A percentile compares a stretch with the other conserved stretches of the same genome.
Evolutionary conservation across 1,284 basidiomycete species (phyloP).

Genomic region (Tilletiaria anomala): DNA sequence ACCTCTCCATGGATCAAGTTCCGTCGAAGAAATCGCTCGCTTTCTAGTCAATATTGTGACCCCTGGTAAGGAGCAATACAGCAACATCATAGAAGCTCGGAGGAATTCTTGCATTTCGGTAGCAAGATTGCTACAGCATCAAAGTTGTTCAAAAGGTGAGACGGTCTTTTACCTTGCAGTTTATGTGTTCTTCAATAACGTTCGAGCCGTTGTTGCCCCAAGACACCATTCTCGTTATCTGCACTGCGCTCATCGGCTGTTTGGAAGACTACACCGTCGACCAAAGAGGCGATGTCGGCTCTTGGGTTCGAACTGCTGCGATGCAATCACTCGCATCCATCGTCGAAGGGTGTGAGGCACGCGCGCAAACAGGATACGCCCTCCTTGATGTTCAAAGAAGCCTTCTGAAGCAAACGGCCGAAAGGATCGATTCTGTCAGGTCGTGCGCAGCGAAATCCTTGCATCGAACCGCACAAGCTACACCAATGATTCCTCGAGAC

Average conservation of each 20-base stretch:
- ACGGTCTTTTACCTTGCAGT: too few species aligned
- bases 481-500: neutral
- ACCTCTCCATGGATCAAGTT: too few species aligned
- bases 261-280: conserved; percentile 81
- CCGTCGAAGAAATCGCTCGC: too few species aligned
- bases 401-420: conserved; percentile 73
- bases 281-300: conserved; percentile 90
- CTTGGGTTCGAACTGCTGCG: conserved; percentile 74
- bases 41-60: too few species aligned
- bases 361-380: neutral
- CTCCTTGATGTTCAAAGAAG: conserved; percentile 42
- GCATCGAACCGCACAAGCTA: conserved; percentile 3
- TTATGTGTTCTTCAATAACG: too few species aligned
- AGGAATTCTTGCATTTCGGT: too few species aligned
- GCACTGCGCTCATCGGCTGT: conserved; percentile 48
- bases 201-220: too few species aligned
- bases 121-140: too few species aligned
- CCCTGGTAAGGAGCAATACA: too few species aligned
- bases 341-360: conserved; percentile 9
- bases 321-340: conserved; percentile 47
- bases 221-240: too few species aligned
- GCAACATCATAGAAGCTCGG: too few species aligned
- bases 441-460: conserved; percentile 53
- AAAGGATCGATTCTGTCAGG: conserved; percentile 78
- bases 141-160: too few species aligned